Percentiles rank a stretch among this genome's conserved stretches.
phyloP scores from a whole-genome alignment of 768 basidiomycete genomes.

The Mycena capillaripes region DNA sequence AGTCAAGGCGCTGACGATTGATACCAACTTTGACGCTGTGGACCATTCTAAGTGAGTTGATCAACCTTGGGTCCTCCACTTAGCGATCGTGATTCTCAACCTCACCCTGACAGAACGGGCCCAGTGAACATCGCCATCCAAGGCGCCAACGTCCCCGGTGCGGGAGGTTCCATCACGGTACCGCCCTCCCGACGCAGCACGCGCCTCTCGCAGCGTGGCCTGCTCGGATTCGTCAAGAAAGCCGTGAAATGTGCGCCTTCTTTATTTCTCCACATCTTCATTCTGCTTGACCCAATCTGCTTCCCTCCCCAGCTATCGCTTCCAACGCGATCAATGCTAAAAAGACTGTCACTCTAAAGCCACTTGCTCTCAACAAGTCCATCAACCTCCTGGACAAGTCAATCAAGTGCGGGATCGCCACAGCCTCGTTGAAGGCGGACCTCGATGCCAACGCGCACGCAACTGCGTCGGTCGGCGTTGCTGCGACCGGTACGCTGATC shows the following conservation, averaged over 20 bases:
- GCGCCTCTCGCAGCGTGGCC: conserved; percentile 19
- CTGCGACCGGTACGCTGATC: conserved; percentile 58
- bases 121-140: conserved; percentile 28
- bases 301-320: neutral
- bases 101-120: conserved; percentile 32
- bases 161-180: conserved; percentile 5
- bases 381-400: conserved; percentile 46
- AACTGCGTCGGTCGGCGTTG: conserved; percentile 53
- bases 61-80: no score
- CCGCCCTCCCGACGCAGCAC: conserved; percentile 21
- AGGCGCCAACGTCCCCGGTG: conserved; percentile 29
- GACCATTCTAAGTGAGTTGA: conserved; percentile 21
- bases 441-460: conserved; percentile 49
- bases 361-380: conserved; percentile 48
- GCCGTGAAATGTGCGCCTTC: neutral
- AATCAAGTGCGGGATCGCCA: conserved; percentile 35
- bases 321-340: conserved; percentile 38
- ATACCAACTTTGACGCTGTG: conserved; percentile 42
- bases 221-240: conserved; percentile 8
- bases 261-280: neutral
- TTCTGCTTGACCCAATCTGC: no score
- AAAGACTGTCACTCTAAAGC: conserved; percentile 46
- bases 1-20: conserved; percentile 44
- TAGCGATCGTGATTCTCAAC: no score
- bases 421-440: neutral